Evolutionary conservation across 345 rosid genomes (phyloP).

Genomic region (Eucalyptus cloeziana): DNA sequence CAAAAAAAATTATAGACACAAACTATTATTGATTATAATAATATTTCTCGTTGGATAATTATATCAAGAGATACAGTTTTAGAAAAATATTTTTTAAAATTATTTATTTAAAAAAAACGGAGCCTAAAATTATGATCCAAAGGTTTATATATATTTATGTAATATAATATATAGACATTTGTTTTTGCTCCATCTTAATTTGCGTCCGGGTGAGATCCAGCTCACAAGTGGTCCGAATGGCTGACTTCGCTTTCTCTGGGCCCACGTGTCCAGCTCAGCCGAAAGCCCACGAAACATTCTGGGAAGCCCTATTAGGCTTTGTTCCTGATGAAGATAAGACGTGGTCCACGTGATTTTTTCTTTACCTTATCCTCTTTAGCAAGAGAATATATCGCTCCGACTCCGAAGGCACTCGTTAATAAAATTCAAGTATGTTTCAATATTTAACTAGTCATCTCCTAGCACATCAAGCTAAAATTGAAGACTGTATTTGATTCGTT

Average conservation of each 20-base stretch:
- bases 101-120: not conserved
- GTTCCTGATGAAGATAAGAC: not conserved
- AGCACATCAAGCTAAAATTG: not conserved
- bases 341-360: not conserved
- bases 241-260: not conserved
- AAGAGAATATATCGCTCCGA: not conserved
- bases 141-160: not conserved
- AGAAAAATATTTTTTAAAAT: not conserved
- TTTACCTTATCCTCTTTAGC: not conserved
- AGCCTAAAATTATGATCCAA: not conserved
- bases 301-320: not conserved
- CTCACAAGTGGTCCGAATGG: not conserved
- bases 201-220: slow-evolving; percentile 9
- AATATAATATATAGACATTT: not conserved
- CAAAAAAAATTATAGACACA: not conserved
- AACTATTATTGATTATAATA: not conserved
- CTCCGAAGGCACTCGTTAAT: not conserved
- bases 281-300: not conserved
- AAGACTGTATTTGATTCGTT: not conserved
- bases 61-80: not conserved
- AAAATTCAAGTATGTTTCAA: not conserved
- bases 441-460: not conserved
- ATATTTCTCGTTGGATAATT: not conserved
- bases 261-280: not conserved
- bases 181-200: not conserved